Conservation (phyloP, 2,329 filamentous ascomycete genomes). For the Chlorencoelia australis region DNA sequence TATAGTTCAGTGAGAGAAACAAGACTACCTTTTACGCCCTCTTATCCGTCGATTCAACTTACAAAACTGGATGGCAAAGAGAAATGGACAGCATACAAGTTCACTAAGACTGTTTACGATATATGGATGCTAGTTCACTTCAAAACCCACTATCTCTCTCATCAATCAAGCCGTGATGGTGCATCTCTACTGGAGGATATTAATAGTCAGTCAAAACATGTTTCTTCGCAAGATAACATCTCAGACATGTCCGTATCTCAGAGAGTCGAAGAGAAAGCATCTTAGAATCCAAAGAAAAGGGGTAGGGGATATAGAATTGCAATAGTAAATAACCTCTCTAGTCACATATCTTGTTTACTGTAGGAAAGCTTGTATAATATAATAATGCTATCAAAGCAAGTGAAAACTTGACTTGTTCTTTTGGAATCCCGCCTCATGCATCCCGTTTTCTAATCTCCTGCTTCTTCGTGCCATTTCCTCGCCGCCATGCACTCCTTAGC, state of each 20-base stretch:
- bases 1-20: neutral
- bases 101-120: neutral
- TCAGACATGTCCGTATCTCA: conserved; percentile 8
- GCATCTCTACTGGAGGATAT: conserved; percentile 6
- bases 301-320: too few relatives aligned
- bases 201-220: conserved; percentile 9
- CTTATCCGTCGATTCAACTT: neutral
- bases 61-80: neutral
- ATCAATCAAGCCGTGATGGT: conserved; percentile 8
- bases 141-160: conserved; percentile 3
- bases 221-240: conserved; percentile 10
- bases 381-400: too few relatives aligned
- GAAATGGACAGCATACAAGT: conserved; percentile 1
- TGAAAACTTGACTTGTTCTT: too few relatives aligned
- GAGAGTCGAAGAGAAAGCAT: conserved; percentile 7
- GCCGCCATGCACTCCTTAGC: too few relatives aligned
- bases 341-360: too few relatives aligned
- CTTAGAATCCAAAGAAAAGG: conserved; percentile 11
- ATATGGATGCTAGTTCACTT: neutral
- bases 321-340: too few relatives aligned
- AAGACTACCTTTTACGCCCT: neutral
- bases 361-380: too few relatives aligned
- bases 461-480: too few relatives aligned
- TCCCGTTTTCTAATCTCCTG: too few relatives aligned
- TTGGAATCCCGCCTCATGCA: too few relatives aligned